Base-by-base conservation (phyloP, 441 rosid species). In the Isatis lusitanica region DNA sequence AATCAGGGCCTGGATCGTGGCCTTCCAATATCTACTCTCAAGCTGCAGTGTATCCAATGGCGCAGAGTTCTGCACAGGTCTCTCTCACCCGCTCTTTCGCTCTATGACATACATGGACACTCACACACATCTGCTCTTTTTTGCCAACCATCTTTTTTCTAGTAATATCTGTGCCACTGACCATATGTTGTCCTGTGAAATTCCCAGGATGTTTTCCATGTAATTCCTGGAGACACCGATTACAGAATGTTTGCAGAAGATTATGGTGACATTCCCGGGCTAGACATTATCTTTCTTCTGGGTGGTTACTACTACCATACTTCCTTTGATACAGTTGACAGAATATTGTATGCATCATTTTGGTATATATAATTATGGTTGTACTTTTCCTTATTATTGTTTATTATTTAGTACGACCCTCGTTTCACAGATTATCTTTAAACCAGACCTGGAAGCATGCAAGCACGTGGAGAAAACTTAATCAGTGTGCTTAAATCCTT, bases 261-360 rank as follows among this genome's bases (percentile, higher is more conserved):
- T 87, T 83, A 86, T 75, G 97, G 96, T 7, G 82, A 84, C 82
- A 91, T 93, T 74, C 99, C 99, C 16, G 90, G 98, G 84, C 88
- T 96, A 83, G 99, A 96, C 83, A 91, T 96, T 74, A 96, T 96
- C 79, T 96, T 93, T 80, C 94, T 96, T 77, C 82, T 88, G 47
- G 97, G 99, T 63, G 99, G 99, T 86, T 93, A 90, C 86, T 96
- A 87, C 84, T 96, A 96, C 85, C 98, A 96, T 81, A 96, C 99
- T 69, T 84, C 97, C 74, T 90, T 76, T 73, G 99, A 96, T 72
- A 93, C 99, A 9, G 83, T 91, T 84, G 98, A 96, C 86, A 90
- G 92, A 87, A 82, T 96, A 90, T 74, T 90, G 99, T 96, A 96
- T 81, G 99, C 87, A 78, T 84, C 83, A 78, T 75, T 89, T 87